A percentile compares a stretch with the other conserved stretches of the same genome.
Conservation (phyloP, 495 filamentous ascomycete genomes). For the Penicillium angulare region DNA sequence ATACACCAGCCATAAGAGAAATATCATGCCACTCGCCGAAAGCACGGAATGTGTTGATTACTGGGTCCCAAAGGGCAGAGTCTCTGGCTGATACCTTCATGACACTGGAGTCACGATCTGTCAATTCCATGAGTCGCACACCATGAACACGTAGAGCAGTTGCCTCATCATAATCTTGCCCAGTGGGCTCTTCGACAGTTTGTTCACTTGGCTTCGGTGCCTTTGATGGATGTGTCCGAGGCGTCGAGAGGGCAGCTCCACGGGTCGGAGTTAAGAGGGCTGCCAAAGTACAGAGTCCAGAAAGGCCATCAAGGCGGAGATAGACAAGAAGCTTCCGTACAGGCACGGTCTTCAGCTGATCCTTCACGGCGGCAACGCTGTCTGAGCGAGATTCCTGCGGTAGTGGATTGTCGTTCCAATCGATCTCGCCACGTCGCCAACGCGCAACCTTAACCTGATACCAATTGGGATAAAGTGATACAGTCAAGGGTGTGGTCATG, state of each 20-base stretch:
- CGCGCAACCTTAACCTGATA: conserved; percentile 88
- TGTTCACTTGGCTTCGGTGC: conserved; percentile 18
- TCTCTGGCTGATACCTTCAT: conserved; percentile 93
- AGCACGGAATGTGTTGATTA: conserved; percentile 87
- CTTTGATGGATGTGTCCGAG: conserved; percentile 52
- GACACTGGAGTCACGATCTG: conserved; percentile 89
- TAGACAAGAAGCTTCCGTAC: conserved; percentile 58
- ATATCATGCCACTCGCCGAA: conserved; percentile 85
- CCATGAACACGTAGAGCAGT: conserved; percentile 76
- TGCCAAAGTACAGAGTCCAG: conserved; percentile 81
- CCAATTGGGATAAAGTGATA: conserved; percentile 76
- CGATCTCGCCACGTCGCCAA: conserved; percentile 90
- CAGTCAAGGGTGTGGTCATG: conserved; percentile 80
- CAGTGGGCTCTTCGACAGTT: conserved; percentile 27
- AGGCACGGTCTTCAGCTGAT: conserved; percentile 29
- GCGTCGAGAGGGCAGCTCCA: conserved; percentile 17
- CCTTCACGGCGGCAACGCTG: conserved; percentile 43
- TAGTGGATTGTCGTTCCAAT: conserved; percentile 78
- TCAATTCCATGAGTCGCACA: conserved; percentile 81
- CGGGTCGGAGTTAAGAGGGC: conserved; percentile 57
- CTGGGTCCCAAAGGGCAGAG: conserved; percentile 73
- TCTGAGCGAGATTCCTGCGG: conserved; percentile 36
- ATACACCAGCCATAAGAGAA: conserved; percentile 75
- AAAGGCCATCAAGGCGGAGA: conserved; percentile 86
- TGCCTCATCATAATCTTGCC: conserved; percentile 20